A percentile compares a stretch with the other conserved stretches of the same genome.
Evolutionary conservation across 106 monocot genomes (phyloP).

Genomic region (Platanthera zijinensis): DNA sequence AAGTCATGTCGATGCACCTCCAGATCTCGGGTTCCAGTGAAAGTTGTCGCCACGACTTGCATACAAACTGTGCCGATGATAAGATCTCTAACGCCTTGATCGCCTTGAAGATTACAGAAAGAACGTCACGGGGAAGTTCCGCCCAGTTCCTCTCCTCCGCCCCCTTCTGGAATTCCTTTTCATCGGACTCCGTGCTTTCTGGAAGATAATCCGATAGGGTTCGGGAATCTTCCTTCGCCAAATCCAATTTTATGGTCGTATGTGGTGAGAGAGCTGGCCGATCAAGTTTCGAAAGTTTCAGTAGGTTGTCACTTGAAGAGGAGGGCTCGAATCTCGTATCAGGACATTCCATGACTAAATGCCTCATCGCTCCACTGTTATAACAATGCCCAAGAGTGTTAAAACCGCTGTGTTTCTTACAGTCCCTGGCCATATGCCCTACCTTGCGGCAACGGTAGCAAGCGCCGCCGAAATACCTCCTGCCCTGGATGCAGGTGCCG

Average conservation of each 20-base stretch:
- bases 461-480: conserved; percentile 11
- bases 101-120: conserved; percentile 26
- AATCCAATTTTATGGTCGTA: background rate
- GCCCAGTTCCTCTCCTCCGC: conserved; percentile 27
- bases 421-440: conserved; percentile 20
- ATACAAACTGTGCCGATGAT: conserved; percentile 23
- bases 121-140: conserved; percentile 25
- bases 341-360: conserved; percentile 21
- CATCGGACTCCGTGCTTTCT: background rate
- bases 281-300: background rate
- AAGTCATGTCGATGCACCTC: conserved; percentile 14
- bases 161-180: background rate
- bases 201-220: background rate
- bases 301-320: background rate
- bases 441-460: conserved; percentile 24
- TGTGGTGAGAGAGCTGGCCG: background rate
- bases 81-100: conserved; percentile 19
- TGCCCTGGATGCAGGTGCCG: conserved; percentile 8
- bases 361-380: conserved; percentile 24
- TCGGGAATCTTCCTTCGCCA: background rate
- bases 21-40: conserved; percentile 20
- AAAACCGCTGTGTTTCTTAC: conserved; percentile 7
- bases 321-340: background rate
- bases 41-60: conserved; percentile 25
- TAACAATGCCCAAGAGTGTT: conserved; percentile 21